These are phyloP conservation scores for Brettanomyces sp. DNA, from an alignment of 805 yeast species.

Conservation along the genomic window DNA sequence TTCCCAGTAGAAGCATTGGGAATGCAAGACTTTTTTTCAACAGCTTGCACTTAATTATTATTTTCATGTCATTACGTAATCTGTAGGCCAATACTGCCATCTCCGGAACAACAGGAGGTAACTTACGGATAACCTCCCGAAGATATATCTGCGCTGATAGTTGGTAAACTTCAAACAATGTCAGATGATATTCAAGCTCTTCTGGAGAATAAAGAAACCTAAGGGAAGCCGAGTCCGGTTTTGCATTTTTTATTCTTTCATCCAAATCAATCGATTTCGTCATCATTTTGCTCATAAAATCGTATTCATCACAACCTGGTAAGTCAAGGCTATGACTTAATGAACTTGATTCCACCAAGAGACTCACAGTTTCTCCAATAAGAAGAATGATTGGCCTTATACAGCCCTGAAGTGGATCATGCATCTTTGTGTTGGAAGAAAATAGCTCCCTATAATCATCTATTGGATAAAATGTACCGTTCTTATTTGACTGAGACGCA, in stretches of 20 bases:
- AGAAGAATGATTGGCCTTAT: conserved; percentile 27
- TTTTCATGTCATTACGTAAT: conserved; percentile 11
- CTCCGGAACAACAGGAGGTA: conserved; percentile 21
- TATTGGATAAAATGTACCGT: conserved; percentile 29
- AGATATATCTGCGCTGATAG: conserved; percentile 19
- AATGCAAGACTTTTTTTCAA: conserved; percentile 25
- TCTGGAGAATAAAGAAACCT: conserved; percentile 11
- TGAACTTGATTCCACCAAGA: conserved; percentile 15
- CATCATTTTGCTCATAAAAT: conserved; percentile 10
- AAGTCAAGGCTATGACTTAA: conserved; percentile 11
- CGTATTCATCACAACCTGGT: conserved; percentile 15
- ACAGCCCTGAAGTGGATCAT: conserved; percentile 35
- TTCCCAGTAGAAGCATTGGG: conserved; percentile 30
- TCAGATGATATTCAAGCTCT: conserved; percentile 23
- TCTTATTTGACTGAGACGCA: conserved; percentile 27
- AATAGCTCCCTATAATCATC: conserved; percentile 23
- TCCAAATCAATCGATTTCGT: conserved; percentile 10
- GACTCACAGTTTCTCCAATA: conserved; percentile 30
- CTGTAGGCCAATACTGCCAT: conserved; percentile 11
- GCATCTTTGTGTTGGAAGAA: conserved; percentile 9
- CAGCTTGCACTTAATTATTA: conserved; percentile 6
- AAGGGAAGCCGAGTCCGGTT: conserved; percentile 13
- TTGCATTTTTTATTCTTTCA: conserved; percentile 8
- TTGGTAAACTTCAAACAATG: conserved; percentile 27
- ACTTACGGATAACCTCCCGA: conserved; percentile 15